Evolutionary conservation across 2,329 filamentous ascomycete genomes (phyloP).

Genomic region (Aspergillus uvarum): DNA sequence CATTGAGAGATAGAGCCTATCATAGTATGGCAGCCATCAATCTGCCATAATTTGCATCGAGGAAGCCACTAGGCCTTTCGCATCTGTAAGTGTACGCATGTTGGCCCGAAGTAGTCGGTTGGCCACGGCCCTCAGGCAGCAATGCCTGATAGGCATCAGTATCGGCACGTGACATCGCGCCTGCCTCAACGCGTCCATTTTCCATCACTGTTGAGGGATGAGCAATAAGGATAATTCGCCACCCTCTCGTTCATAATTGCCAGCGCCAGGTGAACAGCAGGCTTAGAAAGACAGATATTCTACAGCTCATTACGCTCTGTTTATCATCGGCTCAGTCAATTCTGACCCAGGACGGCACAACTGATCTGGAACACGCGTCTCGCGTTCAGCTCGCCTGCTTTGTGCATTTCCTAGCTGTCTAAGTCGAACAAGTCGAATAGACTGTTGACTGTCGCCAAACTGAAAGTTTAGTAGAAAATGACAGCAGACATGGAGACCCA

Average conservation of each 20-base stretch:
- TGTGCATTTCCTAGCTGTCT: not conserved
- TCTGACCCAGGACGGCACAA: not conserved
- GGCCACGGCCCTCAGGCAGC: constrained; percentile 9
- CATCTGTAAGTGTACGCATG: too few relatives aligned
- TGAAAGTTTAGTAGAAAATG: constrained; percentile 24
- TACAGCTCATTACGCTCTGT: not conserved
- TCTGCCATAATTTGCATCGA: not conserved
- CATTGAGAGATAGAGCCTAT: not conserved
- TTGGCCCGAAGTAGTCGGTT: not conserved
- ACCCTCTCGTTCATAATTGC: constrained; percentile 19
- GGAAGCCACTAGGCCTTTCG: too few relatives aligned
- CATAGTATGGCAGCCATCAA: not conserved
- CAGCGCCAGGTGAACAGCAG: not conserved
- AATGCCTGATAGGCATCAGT: constrained; percentile 2
- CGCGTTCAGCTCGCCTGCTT: not conserved
- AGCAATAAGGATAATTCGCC: constrained; percentile 18
- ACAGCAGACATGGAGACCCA: constrained; percentile 64
- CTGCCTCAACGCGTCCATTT: constrained; percentile 33
- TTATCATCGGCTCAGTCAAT: not conserved
- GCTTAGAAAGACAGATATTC: not conserved
- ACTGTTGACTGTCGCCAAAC: not conserved
- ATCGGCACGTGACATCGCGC: constrained; percentile 40
- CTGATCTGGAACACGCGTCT: not conserved
- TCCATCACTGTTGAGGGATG: constrained; percentile 14
- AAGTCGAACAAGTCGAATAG: not conserved